phyloP scores from a whole-genome alignment of 116 monocot species.

The Trichopus zeylanicus region DNA sequence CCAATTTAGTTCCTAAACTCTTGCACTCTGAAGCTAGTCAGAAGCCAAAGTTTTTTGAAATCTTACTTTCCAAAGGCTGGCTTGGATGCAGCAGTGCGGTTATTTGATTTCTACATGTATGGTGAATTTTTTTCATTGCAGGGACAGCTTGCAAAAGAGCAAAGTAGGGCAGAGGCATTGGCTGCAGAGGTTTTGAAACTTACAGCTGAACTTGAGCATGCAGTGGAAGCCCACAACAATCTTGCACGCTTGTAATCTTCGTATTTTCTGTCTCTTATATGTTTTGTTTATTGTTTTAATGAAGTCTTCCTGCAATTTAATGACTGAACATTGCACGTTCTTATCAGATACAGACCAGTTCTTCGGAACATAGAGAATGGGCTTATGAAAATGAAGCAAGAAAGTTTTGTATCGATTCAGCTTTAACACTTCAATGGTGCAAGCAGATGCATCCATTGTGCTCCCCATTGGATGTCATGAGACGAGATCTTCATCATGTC shows the following conservation, averaged over 20 bases:
- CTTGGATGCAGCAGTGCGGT: not conserved
- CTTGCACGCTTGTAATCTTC: conserved; percentile 51
- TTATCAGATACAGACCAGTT: conserved; percentile 77
- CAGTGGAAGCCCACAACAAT: conserved; percentile 55
- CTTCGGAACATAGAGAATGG: conserved; percentile 78
- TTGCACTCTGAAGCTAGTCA: too few relatives aligned
- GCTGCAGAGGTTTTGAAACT: conserved; percentile 75
- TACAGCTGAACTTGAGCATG: conserved; percentile 61
- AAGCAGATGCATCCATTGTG: not conserved
- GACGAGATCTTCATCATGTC: too few relatives aligned
- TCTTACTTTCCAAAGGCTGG: not conserved
- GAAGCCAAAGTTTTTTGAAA: too few relatives aligned
- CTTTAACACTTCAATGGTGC: not conserved
- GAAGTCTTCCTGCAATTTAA: not conserved
- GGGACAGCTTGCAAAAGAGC: conserved; percentile 73
- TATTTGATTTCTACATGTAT: not conserved
- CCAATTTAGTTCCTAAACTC: too few relatives aligned
- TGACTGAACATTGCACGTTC: conserved; percentile 4
- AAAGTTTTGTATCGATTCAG: conserved; percentile 39
- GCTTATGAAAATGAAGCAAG: conserved; percentile 93
- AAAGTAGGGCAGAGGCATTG: conserved; percentile 73
- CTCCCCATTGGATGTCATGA: too few relatives aligned
- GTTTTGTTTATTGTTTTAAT: conserved; percentile 1
- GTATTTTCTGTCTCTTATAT: not conserved
- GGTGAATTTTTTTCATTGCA: conserved; percentile 11